Evolutionary conservation across 495 filamentous ascomycete species (phyloP), one percentile per base, ranked within the genome.

Genomic region (Daldinia caldariorum): DNA sequence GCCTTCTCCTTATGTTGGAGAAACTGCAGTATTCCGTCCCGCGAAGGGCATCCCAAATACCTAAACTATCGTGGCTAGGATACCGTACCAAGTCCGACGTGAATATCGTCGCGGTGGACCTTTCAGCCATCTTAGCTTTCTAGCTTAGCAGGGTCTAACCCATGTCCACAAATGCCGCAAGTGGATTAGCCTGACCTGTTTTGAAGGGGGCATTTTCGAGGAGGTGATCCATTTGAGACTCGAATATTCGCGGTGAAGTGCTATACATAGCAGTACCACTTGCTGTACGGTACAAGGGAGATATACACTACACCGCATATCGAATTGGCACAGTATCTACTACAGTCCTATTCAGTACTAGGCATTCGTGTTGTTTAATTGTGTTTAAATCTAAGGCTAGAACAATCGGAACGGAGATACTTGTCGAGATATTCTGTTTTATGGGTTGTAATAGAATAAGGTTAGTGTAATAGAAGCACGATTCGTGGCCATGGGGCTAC

Each of bases 231-330:
- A 60, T 53, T 38, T 50, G 29, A 20, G 56, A 64, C 20, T 59
- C n/a, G 59, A 64, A 47, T 31, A 50, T 61, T 39, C 60, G 49
- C 56, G 55, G 65, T 53, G 56, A 65, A 58, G 69, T 63, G 64
- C 63, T 18, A 22, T 53, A 53, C 50, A n/a, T n/a, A n/a, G n/a
- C n/a, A n/a, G n/a, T n/a, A n/a, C n/a, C n/a, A n/a, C n/a, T n/a
- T n/a, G n/a, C 63, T 18, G 50, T 53, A 53, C 50, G 5, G 56
- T 43, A 43, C 37, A 65, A 61, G 65, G 43, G 57, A 67, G 26
- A 51, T 61, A 45, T 68, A 72, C 70, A 72, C 65, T 68, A 72
- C 70, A 72, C 65, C 70, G 70, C 70, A 72, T 61, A 58, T 72
- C 64, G 70, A 72, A 58, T n/a, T n/a, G n/a, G n/a, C n/a, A n/a